Percentiles rank a stretch among this genome's conserved stretches.
Conservation (phyloP, 164 flowering plant genomes). For the Warburgia ugandensis region DNA sequence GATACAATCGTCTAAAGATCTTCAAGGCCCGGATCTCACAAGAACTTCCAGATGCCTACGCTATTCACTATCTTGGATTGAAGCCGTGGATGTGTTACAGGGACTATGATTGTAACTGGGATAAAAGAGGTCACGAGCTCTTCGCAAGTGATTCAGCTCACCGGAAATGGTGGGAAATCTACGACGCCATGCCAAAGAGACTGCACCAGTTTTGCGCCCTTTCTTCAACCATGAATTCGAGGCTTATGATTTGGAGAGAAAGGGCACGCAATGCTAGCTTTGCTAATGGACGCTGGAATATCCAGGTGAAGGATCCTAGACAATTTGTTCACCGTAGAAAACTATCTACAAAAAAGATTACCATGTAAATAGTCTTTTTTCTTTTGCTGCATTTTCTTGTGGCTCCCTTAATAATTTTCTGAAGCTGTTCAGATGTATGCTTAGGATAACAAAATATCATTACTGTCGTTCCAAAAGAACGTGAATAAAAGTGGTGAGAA, state of each 20-base stretch:
- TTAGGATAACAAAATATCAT: no score
- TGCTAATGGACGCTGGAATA: slow-evolving; percentile 54
- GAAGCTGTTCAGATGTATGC: no score
- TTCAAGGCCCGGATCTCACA: slow-evolving; percentile 7
- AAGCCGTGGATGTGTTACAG: slow-evolving; percentile 89
- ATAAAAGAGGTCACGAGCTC: slow-evolving; percentile 15
- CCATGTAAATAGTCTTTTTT: no score
- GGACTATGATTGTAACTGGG: slow-evolving; percentile 92
- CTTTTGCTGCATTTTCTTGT: no score
- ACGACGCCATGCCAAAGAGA: slow-evolving; percentile 40
- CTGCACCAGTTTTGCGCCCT: slow-evolving; percentile 43
- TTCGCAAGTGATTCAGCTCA: slow-evolving; percentile 69
- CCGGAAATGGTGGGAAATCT: slow-evolving; percentile 60
- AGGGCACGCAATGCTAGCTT: slow-evolving; percentile 26
- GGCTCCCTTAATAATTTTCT: no score
- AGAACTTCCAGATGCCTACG: slow-evolving; percentile 11
- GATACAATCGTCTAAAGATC: slow-evolving; percentile 38
- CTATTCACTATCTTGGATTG: slow-evolving; percentile 63
- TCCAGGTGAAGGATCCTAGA: slow-evolving; percentile 47
- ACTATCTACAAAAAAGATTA: no score
- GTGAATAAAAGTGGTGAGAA: no score
- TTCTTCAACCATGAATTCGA: slow-evolving; percentile 19
- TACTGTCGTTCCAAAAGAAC: no score
- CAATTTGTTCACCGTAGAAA: no score
- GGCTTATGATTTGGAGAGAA: slow-evolving; percentile 29